Evolutionary conservation across 2,329 filamentous ascomycete species (phyloP).

Genomic region (Colletotrichum lupini): DNA sequence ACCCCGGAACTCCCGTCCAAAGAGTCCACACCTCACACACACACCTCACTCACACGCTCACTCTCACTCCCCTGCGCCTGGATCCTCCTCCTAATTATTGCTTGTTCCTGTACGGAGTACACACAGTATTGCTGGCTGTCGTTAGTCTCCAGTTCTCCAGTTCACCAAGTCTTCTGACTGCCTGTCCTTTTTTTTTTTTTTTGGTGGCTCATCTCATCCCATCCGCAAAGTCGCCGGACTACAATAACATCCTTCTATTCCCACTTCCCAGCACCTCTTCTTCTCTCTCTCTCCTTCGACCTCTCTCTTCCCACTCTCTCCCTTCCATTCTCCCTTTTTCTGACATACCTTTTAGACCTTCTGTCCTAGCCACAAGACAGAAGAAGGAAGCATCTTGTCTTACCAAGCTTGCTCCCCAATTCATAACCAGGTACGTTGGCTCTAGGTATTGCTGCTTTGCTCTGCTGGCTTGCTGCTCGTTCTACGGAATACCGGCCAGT

Average conservation of each 20-base stretch:
- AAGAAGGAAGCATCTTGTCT: constrained; percentile 33
- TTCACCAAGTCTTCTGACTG: constrained; percentile 2
- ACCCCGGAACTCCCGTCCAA: constrained; percentile 29
- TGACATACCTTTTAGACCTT: constrained; percentile 29
- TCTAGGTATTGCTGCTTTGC: neutral
- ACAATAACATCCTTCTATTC: constrained; percentile 30
- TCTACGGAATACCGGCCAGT: no score
- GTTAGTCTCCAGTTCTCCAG: neutral
- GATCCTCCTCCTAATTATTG: neutral
- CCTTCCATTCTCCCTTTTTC: constrained; percentile 34
- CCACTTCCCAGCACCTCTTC: neutral
- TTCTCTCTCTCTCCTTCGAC: constrained; percentile 11
- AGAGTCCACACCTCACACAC: neutral
- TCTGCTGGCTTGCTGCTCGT: neutral
- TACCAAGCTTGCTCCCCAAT: constrained; percentile 13
- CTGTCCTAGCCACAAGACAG: constrained; percentile 31
- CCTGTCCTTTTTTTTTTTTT: neutral
- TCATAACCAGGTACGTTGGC: constrained; percentile 27
- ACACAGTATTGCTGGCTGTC: neutral
- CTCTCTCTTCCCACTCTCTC: constrained; percentile 30
- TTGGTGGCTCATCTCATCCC: neutral
- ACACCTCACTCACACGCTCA: no score
- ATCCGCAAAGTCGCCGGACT: constrained; percentile 12
- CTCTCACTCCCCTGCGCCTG: neutral
- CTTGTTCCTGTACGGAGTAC: neutral